Conservation (phyloP, 2,329 filamentous ascomycete species). For the Dothiorella sarmentorum region DNA sequence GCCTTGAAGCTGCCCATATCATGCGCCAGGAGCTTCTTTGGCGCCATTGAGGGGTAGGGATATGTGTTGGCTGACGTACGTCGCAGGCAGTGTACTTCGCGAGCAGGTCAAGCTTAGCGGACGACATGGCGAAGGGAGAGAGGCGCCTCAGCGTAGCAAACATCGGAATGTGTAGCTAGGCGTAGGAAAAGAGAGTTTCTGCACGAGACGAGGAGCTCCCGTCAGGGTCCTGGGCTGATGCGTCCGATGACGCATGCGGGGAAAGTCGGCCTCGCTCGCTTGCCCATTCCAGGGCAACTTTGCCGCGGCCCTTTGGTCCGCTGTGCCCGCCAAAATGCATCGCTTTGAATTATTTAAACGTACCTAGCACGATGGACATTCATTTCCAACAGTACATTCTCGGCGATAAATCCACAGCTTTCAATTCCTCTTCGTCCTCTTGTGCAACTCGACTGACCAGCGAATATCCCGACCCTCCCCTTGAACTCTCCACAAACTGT, state of each 20-base stretch:
- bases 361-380: not conserved
- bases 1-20: not conserved
- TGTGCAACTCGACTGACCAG: not conserved
- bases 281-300: not conserved
- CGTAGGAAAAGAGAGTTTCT: not conserved
- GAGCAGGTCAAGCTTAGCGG: slow-evolving; percentile 24
- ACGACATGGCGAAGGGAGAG: slow-evolving; percentile 11
- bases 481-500: too few relatives aligned
- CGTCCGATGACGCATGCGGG: slow-evolving; percentile 14
- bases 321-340: not conserved
- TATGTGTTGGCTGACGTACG: slow-evolving; percentile 23
- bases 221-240: not conserved
- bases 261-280: slow-evolving; percentile 1
- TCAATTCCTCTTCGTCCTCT: not conserved
- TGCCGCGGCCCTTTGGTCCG: slow-evolving; percentile 6
- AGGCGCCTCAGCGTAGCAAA: not conserved
- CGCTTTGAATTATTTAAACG: too few relatives aligned
- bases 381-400: not conserved
- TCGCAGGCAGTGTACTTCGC: slow-evolving; percentile 31
- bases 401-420: not conserved
- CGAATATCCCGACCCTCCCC: slow-evolving; percentile 19
- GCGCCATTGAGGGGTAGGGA: not conserved
- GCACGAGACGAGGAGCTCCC: not conserved
- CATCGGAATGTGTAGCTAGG: not conserved
- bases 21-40: not conserved